These are phyloP conservation scores for Cladosporium sp. DNA, from an alignment of 2,329 filamentous ascomycete genomes.

Conservation along the genomic window DNA sequence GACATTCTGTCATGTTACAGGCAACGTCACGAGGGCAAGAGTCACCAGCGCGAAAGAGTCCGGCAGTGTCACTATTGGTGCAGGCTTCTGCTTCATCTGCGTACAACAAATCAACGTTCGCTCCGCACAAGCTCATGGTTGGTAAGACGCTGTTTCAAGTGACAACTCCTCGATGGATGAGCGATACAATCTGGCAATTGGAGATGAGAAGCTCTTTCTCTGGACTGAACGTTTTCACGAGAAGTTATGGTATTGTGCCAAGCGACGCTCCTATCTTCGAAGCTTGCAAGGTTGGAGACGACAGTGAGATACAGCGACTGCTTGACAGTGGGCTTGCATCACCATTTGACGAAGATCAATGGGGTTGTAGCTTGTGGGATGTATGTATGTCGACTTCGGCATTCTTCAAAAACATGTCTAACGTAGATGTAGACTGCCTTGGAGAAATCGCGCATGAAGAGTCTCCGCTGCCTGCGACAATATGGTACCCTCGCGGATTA, in stretches of 20 bases:
- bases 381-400: no score
- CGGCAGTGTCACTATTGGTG: no score
- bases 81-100: neutral
- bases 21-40: neutral
- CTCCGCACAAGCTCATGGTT: neutral
- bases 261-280: neutral
- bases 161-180: neutral
- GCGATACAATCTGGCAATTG: neutral
- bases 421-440: neutral
- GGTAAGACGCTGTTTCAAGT: neutral
- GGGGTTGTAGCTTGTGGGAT: neutral
- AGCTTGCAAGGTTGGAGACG: neutral
- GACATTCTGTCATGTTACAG: neutral
- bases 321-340: neutral
- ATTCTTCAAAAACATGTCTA: no score
- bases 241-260: neutral
- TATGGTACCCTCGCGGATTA: no score
- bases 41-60: neutral
- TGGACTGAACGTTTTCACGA: neutral
- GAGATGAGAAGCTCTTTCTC: neutral
- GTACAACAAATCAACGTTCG: no score
- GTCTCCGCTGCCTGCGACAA: neutral
- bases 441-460: neutral
- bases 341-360: neutral
- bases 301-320: neutral